phyloP scores from a whole-genome alignment of 176 grass and related monocot species.

The Lolium perenne region DNA sequence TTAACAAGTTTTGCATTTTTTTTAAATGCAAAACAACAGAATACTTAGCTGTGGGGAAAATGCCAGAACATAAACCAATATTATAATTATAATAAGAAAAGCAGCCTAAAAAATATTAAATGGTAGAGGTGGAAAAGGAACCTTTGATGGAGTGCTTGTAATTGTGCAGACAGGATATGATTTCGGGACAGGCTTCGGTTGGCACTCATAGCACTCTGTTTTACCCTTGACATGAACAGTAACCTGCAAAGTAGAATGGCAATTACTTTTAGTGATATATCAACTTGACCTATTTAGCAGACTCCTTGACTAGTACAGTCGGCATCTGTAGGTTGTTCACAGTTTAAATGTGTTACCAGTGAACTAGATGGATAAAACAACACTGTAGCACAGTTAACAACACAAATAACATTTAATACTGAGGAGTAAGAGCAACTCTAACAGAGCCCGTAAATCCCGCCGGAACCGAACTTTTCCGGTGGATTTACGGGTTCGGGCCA shows the following conservation, averaged over 20 bases:
- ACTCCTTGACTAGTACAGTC: not conserved
- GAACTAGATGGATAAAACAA: not conserved
- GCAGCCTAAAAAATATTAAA: not conserved
- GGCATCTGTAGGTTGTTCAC: not conserved
- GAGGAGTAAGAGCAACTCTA: no score
- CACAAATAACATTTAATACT: not conserved
- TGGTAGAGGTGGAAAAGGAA: slow-evolving; percentile 22
- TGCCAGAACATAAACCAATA: not conserved
- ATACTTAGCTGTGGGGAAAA: not conserved
- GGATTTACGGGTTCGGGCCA: no score
- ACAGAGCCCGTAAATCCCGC: no score
- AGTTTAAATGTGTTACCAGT: not conserved
- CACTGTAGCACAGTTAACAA: not conserved
- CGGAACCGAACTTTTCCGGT: no score
- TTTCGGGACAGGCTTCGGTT: slow-evolving; percentile 90
- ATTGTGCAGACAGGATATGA: slow-evolving; percentile 98
- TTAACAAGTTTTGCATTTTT: not conserved
- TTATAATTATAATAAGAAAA: not conserved
- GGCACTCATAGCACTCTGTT: slow-evolving; percentile 99
- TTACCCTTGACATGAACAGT: slow-evolving; percentile 95
- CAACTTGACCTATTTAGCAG: slow-evolving; percentile 10
- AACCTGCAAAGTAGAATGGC: slow-evolving; percentile 64
- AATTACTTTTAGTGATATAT: slow-evolving; percentile 29
- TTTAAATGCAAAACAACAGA: not conserved
- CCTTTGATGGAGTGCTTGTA: slow-evolving; percentile 98